Evolutionary conservation across 495 filamentous ascomycete species (phyloP).

Genomic region (Hypomontagnella submonticulosa): DNA sequence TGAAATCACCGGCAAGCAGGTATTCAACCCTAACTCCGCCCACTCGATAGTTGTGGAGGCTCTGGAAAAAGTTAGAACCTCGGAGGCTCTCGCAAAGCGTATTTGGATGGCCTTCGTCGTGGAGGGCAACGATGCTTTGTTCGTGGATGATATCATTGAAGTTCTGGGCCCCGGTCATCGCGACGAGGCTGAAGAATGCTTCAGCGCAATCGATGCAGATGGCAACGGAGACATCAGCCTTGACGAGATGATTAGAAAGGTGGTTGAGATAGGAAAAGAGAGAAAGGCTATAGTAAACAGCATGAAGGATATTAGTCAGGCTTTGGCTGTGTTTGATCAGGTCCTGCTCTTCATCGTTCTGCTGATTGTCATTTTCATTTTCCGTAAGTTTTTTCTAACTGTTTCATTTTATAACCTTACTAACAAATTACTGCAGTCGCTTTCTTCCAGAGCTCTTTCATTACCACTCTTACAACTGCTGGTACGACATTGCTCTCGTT

Average conservation of each 20-base stretch:
- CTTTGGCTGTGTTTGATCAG: conserved; percentile 88
- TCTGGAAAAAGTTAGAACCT: conserved; percentile 80
- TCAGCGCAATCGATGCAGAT: conserved; percentile 82
- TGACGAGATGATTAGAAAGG: conserved; percentile 93
- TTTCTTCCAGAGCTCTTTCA: conserved; percentile 85
- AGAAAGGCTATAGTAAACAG: conserved; percentile 86
- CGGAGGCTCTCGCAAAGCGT: conserved; percentile 88
- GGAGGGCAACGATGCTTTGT: conserved; percentile 84
- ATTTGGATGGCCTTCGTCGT: conserved; percentile 99
- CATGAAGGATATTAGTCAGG: conserved; percentile 97
- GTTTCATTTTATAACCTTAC: conserved; percentile 1
- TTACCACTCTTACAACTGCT: conserved; percentile 90
- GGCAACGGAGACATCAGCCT: conserved; percentile 92
- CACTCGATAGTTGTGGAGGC: conserved; percentile 91
- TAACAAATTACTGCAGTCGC: conserved; percentile 64
- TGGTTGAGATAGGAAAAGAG: conserved; percentile 83
- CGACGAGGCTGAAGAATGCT: conserved; percentile 83
- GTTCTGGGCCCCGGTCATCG: conserved; percentile 80
- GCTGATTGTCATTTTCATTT: conserved; percentile 84
- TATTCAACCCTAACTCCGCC: conserved; percentile 89
- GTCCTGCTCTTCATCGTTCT: conserved; percentile 82
- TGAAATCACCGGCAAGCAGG: conserved; percentile 92
- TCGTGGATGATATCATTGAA: conserved; percentile 82
- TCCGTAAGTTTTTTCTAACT: conserved; percentile 63
- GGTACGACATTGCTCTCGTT: conserved; percentile 93